Conservation (phyloP, 306 rosid genomes). For the Canavalia gladiata region DNA sequence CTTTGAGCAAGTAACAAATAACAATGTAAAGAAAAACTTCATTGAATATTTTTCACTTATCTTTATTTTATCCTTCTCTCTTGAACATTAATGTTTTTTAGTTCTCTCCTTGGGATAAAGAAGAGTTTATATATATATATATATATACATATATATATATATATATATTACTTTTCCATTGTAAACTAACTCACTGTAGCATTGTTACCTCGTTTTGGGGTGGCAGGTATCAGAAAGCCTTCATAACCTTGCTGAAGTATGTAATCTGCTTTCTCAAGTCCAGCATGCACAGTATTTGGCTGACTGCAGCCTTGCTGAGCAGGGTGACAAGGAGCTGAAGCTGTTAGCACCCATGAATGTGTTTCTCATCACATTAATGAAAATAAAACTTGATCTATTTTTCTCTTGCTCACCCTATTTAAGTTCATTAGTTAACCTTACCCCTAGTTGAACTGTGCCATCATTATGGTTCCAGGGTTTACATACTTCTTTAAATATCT, state of each 20-base stretch:
- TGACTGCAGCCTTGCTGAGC: neutral
- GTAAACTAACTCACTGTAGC: neutral
- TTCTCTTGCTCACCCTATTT: neutral
- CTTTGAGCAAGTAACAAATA: neutral
- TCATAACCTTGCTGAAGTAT: neutral
- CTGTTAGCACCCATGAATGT: neutral
- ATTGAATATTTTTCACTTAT: neutral
- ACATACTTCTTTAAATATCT: neutral
- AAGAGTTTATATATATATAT: neutral
- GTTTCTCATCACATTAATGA: neutral
- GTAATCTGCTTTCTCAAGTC: neutral
- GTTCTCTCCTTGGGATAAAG: neutral
- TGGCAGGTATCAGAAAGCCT: neutral
- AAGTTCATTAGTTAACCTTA: neutral
- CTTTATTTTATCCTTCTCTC: conserved; percentile 10
- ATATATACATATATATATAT: too few species aligned
- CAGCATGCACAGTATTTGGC: neutral
- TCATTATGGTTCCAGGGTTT: conserved; percentile 16
- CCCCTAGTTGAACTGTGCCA: neutral
- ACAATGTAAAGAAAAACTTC: neutral
- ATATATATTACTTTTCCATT: neutral
- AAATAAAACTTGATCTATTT: conserved; percentile 14
- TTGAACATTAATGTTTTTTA: neutral
- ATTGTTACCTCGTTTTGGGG: neutral
- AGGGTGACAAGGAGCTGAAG: conserved; percentile 12